Evolutionary conservation across 2,329 filamentous ascomycete species (phyloP).

Genomic region (Aureobasidium sp.): DNA sequence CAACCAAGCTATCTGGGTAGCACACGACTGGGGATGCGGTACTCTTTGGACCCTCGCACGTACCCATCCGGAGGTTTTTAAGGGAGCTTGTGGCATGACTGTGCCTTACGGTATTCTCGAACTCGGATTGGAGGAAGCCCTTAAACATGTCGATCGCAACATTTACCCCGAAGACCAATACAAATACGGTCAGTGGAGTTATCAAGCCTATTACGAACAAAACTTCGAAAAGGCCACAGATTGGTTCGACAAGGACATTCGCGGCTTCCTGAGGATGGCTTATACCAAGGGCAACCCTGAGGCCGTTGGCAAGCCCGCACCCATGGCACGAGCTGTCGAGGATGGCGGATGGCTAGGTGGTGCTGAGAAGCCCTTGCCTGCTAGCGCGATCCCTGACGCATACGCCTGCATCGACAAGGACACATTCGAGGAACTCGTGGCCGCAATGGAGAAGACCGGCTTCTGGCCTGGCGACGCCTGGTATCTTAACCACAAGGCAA

Average conservation of each 20-base stretch:
- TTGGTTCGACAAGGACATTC: conserved; percentile 17
- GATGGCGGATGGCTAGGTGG: conserved; percentile 30
- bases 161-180: conserved; percentile 39
- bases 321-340: conserved; percentile 17
- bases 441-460: conserved; percentile 34
- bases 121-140: conserved; percentile 30
- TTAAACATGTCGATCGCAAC: conserved; percentile 34
- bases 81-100: conserved; percentile 23
- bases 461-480: conserved; percentile 33
- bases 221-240: conserved; percentile 20
- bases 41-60: conserved; percentile 26
- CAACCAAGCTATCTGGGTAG: conserved; percentile 40
- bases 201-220: conserved; percentile 28
- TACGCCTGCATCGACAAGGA: conserved; percentile 24
- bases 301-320: conserved; percentile 22
- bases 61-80: conserved; percentile 27
- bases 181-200: conserved; percentile 31
- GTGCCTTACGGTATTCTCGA: conserved; percentile 38
- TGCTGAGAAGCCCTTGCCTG: conserved; percentile 18
- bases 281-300: conserved; percentile 23
- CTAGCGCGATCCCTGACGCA: conserved; percentile 26
- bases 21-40: conserved; percentile 38
- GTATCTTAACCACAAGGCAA: conserved; percentile 36
- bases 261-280: conserved; percentile 21
- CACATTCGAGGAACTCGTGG: conserved; percentile 23